These are phyloP conservation scores for Plantago ovata DNA, from an alignment of 257 asterid genomes.

Conservation along the genomic window DNA sequence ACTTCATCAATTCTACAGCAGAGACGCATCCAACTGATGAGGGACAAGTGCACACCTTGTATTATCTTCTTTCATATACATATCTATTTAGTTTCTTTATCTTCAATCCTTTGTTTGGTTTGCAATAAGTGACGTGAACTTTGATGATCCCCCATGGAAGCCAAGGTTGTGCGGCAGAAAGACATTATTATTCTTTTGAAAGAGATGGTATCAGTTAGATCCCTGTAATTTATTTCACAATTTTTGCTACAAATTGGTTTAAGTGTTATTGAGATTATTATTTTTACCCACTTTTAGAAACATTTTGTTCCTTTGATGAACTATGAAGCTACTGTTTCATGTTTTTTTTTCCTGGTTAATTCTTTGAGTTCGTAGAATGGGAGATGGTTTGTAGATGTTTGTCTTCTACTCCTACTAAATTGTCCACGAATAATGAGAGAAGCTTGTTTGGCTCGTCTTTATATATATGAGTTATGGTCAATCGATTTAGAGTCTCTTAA, in stretches of 20 bases:
- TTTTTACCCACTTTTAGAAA: too few species aligned
- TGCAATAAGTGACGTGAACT: conserved; percentile 50
- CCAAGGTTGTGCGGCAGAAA: conserved; percentile 34
- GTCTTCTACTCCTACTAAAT: too few species aligned
- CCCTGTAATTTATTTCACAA: conserved; percentile 30
- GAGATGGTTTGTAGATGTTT: too few species aligned
- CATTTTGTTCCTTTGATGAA: too few species aligned
- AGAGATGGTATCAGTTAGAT: conserved; percentile 33
- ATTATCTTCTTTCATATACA: conserved; percentile 28
- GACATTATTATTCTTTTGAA: conserved; percentile 37
- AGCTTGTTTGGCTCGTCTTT: too few species aligned
- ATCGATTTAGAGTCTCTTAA: too few species aligned
- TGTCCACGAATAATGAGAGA: too few species aligned
- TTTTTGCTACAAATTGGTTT: conserved; percentile 17
- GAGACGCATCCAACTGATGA: conserved; percentile 68
- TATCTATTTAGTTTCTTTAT: conserved; percentile 29
- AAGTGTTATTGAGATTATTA: background rate
- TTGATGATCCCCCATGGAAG: conserved; percentile 30
- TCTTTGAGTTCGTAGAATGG: too few species aligned
- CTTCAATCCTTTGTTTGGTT: conserved; percentile 31
- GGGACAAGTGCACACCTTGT: conserved; percentile 25
- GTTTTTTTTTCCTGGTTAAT: too few species aligned
- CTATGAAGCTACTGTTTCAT: too few species aligned
- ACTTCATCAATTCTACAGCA: conserved; percentile 78
- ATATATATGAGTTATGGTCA: too few species aligned